Evolutionary conservation across 768 basidiomycete species (phyloP), one percentile per base, ranked within the genome.

Genomic region (Baorangia bicolor): DNA sequence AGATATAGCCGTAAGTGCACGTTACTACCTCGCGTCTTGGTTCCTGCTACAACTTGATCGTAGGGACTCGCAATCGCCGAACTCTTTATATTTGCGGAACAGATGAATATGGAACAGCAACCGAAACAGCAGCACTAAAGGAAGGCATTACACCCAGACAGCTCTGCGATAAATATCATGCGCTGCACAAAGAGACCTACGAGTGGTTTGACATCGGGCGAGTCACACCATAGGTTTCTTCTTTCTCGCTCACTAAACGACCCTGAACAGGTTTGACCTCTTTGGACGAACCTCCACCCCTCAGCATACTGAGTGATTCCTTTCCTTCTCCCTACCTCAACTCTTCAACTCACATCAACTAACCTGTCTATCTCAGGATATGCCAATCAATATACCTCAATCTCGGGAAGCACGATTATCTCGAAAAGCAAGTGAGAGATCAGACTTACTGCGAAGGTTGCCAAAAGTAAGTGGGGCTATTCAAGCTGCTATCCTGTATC

Each of bases 71-170:
- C 65, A 97, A 98, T 77, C 79, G 89, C 64, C 85, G 87, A 41
- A 96, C 94, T 0, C 79, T 98, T 31, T 99, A 96, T 69, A 81
- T 99, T 53, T 99, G 97, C 72, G 97, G 97, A 27, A 98, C 97
- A 5, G 97, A 99, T 68, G 97, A 99, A 73, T 99, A 99, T 65
- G 97, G 97, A n/a, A 99, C 97, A 8, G 96, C 97, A 1, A 97
- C 97, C 1, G 97, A 99, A 77, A 98, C 95, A 3, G 95, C 97
- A 71, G 96, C 97, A 4, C 71, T 93, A 56, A 93, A 94, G 67
- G 93, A 96, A 69, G 84, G 86, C 0, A 71, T 94, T 37, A 85
- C 90, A 12, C 90, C 94, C 0, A 77, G 77, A 57, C 83, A 86
- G 62, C 78, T 98, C 2, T 97, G 94, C 70, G 90, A 94, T 73